Percentiles rank a stretch among this genome's conserved stretches.
Evolutionary conservation across 305 asterid genomes (phyloP).

Genomic region (Rubia tinctorum): DNA sequence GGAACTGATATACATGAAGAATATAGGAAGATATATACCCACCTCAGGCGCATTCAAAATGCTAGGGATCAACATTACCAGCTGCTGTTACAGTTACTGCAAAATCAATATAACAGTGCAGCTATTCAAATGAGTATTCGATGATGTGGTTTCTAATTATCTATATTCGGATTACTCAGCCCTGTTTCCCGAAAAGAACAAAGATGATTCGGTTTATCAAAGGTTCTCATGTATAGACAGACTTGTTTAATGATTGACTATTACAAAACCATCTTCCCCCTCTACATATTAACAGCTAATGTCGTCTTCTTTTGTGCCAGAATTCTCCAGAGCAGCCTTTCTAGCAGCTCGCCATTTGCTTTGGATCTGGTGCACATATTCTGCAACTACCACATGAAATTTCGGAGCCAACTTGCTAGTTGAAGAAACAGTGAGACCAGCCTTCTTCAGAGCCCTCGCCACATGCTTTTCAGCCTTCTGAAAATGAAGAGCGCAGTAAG

Average conservation of each 20-base stretch:
- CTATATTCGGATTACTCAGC: neutral
- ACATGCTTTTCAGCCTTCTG: conserved; percentile 72
- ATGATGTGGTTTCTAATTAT: neutral
- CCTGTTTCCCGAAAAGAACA: neutral
- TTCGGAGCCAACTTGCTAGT: conserved; percentile 74
- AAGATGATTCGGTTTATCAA: neutral
- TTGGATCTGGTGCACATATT: conserved; percentile 65
- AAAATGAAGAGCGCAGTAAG: conserved; percentile 65
- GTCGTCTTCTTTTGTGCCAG: conserved; percentile 41
- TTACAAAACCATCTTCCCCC: conserved; percentile 6
- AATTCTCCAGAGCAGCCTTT: conserved; percentile 34
- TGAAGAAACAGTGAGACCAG: conserved; percentile 64
- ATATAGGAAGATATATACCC: too few relatives aligned
- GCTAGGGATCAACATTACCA: too few relatives aligned
- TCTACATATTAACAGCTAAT: conserved; percentile 35
- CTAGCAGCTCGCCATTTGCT: conserved; percentile 61
- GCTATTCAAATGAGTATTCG: neutral
- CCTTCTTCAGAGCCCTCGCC: conserved; percentile 76
- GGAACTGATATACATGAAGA: too few relatives aligned
- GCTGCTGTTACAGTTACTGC: neutral
- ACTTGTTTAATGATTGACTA: neutral
- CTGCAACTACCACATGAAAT: conserved; percentile 61
- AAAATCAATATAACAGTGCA: neutral
- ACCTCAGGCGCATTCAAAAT: too few relatives aligned
- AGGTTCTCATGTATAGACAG: neutral